Evolutionary conservation across 2,329 filamentous ascomycete species (phyloP), one percentile per base, ranked within the genome.

Genomic region (Sporothrix globosa): DNA sequence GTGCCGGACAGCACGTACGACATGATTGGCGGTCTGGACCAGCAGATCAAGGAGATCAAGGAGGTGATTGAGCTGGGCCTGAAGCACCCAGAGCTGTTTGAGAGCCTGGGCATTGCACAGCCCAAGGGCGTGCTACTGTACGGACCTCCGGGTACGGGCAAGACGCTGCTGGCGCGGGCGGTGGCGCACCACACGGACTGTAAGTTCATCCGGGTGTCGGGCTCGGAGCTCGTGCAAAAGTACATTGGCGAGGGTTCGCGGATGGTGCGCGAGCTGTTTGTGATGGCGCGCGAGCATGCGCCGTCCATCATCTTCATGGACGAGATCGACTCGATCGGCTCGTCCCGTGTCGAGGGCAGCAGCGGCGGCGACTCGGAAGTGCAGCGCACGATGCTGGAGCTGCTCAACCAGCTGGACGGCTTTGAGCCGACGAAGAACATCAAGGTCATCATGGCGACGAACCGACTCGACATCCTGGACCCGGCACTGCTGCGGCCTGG

Each of bases 241-340:
- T 99, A 99, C 83, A 99, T 99, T 77, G 96, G 96, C 79, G 96
- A 99, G 81, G 96, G 96, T 78, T 96, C 92, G 76, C 90, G 96
- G 76, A 99, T 99, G 96, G 96, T 99, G 74, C 92, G 96, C 78
- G 96, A 99, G 83, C 87, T 99, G 67, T 99, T 99, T 86, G 92
- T 99, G 79, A 99, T 99, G 96, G 96, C 96, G 39, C 88, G 96
- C 82, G 96, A 99, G 80, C 96, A 99, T 77, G 96, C 96, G 0
- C 96, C 96, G 27, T 97, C 92, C 75, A 99, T 99, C 82, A 99
- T 99, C 82, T 99, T 99, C 86, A 99, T 99, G 96, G 96, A 99
- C 81, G 96, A 99, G 82, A 98, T 99, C 81, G 96, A 99, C 85
- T 97, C 92, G 76, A 99, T 99, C 81, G 96, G 96, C 74, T 97